Evolutionary conservation across 2,329 filamentous ascomycete species (phyloP).

Genomic region (Orbilia brochopaga): DNA sequence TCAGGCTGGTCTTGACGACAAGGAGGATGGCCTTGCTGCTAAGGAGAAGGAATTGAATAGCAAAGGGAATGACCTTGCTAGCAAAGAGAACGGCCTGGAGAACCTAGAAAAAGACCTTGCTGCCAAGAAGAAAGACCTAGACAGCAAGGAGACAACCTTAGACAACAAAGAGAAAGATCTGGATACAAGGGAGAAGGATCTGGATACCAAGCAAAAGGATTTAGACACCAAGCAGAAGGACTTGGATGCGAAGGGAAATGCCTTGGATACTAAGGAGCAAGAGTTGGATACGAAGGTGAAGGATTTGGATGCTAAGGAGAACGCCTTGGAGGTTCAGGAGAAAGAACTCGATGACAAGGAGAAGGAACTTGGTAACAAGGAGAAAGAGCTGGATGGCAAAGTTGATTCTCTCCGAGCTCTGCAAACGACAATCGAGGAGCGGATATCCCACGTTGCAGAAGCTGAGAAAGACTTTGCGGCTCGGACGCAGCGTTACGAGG

Average conservation of each 20-base stretch:
- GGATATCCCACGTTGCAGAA: conserved; percentile 14
- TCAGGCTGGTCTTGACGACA: conserved; percentile 15
- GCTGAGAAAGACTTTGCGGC: conserved; percentile 27
- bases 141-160: no score
- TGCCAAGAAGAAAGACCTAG: conserved; percentile 15
- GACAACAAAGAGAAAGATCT: no score
- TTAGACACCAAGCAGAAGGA: no score
- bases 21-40: conserved; percentile 16
- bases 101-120: conserved; percentile 30
- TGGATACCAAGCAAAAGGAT: no score
- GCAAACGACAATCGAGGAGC: conserved; percentile 34
- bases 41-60: conserved; percentile 24
- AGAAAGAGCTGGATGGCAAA: conserved; percentile 24
- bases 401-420: conserved; percentile 19
- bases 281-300: no score
- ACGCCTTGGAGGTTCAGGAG: no score
- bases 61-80: conserved; percentile 22
- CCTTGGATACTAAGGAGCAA: no score
- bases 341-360: conserved; percentile 23
- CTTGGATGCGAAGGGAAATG: no score
- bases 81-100: conserved; percentile 11
- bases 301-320: no score
- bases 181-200: no score
- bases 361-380: conserved; percentile 17
- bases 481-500: conserved; percentile 20